Evolutionary conservation across 441 rosid species (phyloP).

Genomic region (Populus hybrid): DNA sequence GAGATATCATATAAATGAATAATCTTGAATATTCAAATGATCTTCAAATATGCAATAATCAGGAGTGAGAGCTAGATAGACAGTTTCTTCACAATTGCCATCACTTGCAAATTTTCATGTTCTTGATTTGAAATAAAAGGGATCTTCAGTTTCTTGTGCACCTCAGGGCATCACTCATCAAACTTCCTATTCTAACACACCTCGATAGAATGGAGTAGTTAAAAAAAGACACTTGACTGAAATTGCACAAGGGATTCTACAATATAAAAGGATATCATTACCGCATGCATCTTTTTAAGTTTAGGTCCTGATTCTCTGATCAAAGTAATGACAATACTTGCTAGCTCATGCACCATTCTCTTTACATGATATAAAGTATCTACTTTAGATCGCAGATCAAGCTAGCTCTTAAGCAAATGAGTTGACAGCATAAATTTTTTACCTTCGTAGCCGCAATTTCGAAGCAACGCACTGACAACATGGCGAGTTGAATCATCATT

Average conservation of each 20-base stretch:
- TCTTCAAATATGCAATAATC: too few relatives aligned
- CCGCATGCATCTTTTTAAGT: neutral
- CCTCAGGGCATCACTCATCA: neutral
- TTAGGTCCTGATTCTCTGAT: neutral
- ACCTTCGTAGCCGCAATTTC: slow-evolving; percentile 55
- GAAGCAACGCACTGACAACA: slow-evolving; percentile 43
- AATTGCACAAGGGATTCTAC: neutral
- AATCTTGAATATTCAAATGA: too few relatives aligned
- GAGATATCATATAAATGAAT: too few relatives aligned
- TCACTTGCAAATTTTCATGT: neutral
- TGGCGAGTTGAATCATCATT: slow-evolving; percentile 50
- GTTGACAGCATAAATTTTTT: slow-evolving; percentile 1
- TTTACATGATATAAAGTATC: neutral
- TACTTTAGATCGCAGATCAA: neutral
- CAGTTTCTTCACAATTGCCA: neutral
- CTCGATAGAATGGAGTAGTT: neutral
- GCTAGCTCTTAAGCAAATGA: neutral
- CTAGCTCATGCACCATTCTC: neutral
- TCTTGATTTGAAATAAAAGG: neutral
- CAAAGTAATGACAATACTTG: neutral
- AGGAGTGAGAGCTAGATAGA: too few relatives aligned
- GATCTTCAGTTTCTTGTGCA: neutral
- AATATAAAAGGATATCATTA: neutral
- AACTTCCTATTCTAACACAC: too few relatives aligned
- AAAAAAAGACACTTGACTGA: neutral